Base-by-base conservation (phyloP, 1,139 yeast species). In the Insectozyma bohioensis region DNA sequence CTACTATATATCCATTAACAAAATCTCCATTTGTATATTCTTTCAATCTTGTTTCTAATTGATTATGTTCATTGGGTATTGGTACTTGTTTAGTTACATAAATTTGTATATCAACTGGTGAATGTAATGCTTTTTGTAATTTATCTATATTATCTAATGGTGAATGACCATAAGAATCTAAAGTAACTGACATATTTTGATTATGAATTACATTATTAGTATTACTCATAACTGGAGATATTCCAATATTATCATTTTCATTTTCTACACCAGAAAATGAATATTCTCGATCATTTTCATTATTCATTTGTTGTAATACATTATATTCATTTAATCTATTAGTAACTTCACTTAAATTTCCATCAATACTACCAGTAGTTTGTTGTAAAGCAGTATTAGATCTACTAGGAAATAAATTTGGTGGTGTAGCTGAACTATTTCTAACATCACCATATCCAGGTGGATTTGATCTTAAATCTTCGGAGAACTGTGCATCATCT, bases 111-210 rank as follows among this genome's bases (percentile, higher is more conserved):
- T 64, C 70, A 7, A 70, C 51, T 0, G 73, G 74, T 2, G 72
- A 61, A n/a, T 46, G 40, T 12, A 52, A 52, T 6, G 61, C 49
- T 31, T 52, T 61, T 3, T 64, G 63, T 23, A 70, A 52, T 34
- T 50, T 55, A 40, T 70, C 75, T 27, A 70, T 68, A 35, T 66
- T 67, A 40, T 70, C 76, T 24, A 70, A 52, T 0, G 70, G 73
- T 0, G 75, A 63, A 35, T 63, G 60, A 1, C 72, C 71, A 36
- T 59, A 64, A 12, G 60, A 57, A 30, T 59, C 63, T 22, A 49
- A 54, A 2, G 61, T 48, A 16, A 51, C 51, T 4, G 49, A 42
- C 4, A 49, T 40, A 22, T 47, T 45, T 14, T 43, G 45, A 36
- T 46, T 46, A 29, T 40, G 48, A 2, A 28, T 28, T 5, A 12